Base-by-base conservation (phyloP, 1,284 basidiomycete genomes). In the Stereum hirsutum region DNA sequence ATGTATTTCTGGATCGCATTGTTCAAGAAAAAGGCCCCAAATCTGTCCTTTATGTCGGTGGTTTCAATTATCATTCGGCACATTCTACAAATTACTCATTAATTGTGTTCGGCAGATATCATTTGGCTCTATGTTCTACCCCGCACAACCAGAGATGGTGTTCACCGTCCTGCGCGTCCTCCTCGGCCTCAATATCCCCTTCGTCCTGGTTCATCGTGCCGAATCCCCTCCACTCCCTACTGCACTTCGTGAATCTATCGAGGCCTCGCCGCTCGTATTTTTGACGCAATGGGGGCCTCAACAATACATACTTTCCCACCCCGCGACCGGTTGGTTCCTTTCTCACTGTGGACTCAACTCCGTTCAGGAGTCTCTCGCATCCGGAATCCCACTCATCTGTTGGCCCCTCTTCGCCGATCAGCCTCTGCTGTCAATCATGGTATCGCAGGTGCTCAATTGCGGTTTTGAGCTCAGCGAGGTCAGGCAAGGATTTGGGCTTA, bases 371-470 rank as follows among this genome's bases (percentile, higher is more conserved):
- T 26, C 27, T 28, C 34, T 50, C 38, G 26, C 23, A 14, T 15
- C 34, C 12, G 25, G 46, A 19, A 32, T 47, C 40, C 30, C 46
- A 20, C 34, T 43, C 40, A 26, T 43, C n/a, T 43, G 33, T 17
- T 43, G 42, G 42, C 42, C 42, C 27, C 42, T 43, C 3, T 43
- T 35, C 36, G 33, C 42, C 27, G 42, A 43, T 35, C 42, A 43
- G 42, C 42, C 42, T 26, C 34, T 43, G 14, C 34, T 43, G 4
- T 38, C 34, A 6, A 43, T 37, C 24, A 23, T 43, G 11, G 33
- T 35, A 7, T 26, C 42, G 25, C 42, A 43, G 28, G 42, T 43
- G 19, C 28, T 26, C 35, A 35, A 27, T 3, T 37, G 42, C 36
- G 42, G 42, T 10, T 43, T 37, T 35, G 42, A 43, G 27, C 28